Percentiles rank a stretch among this genome's conserved stretches.
Evolutionary conservation across 2,329 filamentous ascomycete genomes (phyloP).

Genomic region (Cryoendolithus antarcticus): DNA sequence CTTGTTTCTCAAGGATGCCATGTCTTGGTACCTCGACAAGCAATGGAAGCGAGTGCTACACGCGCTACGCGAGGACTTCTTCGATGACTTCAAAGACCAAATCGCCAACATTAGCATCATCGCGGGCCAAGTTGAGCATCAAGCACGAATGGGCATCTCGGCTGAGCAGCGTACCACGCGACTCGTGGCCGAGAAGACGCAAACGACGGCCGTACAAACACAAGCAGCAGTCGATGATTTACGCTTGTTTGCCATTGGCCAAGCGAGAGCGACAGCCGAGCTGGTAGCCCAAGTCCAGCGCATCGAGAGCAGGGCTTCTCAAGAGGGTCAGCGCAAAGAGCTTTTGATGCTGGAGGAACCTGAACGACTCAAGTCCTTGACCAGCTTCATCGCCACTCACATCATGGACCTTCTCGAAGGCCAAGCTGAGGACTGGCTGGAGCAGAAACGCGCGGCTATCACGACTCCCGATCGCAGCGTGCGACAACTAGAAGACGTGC

Average conservation of each 20-base stretch:
- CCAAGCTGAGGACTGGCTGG: not conserved
- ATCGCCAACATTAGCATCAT: constrained; percentile 11
- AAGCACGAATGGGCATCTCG: not conserved
- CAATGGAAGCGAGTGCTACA: constrained; percentile 6
- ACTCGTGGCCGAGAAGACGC: not conserved
- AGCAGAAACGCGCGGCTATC: not conserved
- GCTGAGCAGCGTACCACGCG: not conserved
- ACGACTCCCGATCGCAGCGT: too few species aligned
- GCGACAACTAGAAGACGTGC: not conserved
- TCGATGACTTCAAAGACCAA: constrained; percentile 10
- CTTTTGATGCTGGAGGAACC: not conserved
- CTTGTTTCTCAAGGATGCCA: constrained; percentile 12
- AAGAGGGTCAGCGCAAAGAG: not conserved
- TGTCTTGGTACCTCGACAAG: constrained; percentile 15
- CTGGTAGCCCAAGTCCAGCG: not conserved
- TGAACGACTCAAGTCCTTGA: not conserved
- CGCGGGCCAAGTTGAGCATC: constrained; percentile 6
- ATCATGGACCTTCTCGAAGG: not conserved
- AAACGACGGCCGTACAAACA: not conserved
- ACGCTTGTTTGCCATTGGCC: not conserved
- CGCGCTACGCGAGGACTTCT: constrained; percentile 13
- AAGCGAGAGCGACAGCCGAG: not conserved
- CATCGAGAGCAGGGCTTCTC: not conserved
- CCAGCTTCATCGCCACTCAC: not conserved
- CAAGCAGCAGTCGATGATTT: not conserved